A percentile compares a stretch with the other conserved stretches of the same genome.
Conservation (phyloP, 176 grass and related monocot genomes). For the Oryza brachyantha region DNA sequence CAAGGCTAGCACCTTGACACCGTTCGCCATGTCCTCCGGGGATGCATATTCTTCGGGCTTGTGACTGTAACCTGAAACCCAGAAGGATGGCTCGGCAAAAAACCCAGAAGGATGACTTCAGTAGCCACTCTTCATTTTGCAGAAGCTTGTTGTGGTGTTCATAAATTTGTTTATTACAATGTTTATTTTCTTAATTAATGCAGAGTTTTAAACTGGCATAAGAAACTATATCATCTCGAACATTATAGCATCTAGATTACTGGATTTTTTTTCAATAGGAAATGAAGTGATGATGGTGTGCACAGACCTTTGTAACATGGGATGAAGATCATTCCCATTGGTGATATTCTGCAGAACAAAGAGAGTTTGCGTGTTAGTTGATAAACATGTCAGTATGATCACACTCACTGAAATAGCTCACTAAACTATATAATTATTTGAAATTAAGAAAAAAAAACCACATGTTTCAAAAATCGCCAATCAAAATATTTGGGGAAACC, state of each 20-base stretch:
- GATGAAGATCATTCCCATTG: constrained; percentile 98
- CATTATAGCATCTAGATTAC: not conserved
- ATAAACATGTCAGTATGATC: not conserved
- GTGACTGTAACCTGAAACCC: constrained; percentile 91
- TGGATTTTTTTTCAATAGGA: not conserved
- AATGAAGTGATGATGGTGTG: constrained; percentile 6
- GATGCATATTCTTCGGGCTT: constrained; percentile 89
- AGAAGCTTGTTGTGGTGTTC: not conserved
- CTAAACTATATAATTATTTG: not conserved
- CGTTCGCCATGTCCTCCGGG: constrained; percentile 70
- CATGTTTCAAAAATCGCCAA: not conserved
- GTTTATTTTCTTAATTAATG: not conserved
- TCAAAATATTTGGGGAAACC: not conserved
- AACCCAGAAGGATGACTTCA: not conserved
- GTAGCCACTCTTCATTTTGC: not conserved
- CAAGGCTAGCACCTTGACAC: constrained; percentile 81
- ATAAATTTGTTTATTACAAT: not conserved
- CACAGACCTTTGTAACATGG: constrained; percentile 94
- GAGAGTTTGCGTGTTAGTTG: not conserved
- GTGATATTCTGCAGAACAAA: constrained; percentile 69
- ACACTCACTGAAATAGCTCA: not conserved
- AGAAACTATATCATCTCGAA: not conserved
- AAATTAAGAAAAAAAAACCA: not conserved
- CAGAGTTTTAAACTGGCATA: not conserved
- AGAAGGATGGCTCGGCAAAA: no score